Conservation (phyloP, 768 basidiomycete genomes). For the Inosperma sp. region DNA sequence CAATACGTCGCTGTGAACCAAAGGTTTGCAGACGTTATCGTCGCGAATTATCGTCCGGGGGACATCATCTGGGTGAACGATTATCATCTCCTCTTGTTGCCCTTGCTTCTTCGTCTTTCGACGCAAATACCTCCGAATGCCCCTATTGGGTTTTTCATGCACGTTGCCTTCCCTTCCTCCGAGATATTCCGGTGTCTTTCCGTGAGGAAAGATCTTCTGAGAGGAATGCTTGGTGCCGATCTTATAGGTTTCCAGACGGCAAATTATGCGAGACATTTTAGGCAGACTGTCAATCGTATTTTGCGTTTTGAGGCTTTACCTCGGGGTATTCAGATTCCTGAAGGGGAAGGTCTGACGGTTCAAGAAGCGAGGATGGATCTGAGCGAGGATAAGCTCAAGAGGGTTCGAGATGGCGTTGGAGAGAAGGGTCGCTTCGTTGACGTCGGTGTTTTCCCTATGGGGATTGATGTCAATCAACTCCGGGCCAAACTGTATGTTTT, state of each 20-base stretch:
- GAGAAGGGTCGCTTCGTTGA: conserved; percentile 66
- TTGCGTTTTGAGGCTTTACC: conserved; percentile 77
- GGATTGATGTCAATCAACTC: conserved; percentile 72
- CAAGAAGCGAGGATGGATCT: conserved; percentile 19
- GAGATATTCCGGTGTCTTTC: conserved; percentile 94
- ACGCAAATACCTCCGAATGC: conserved; percentile 50
- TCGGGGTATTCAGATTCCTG: conserved; percentile 67
- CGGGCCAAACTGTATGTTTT: conserved; percentile 55
- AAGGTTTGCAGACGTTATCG: conserved; percentile 83
- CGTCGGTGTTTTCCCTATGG: conserved; percentile 87
- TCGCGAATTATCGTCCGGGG: conserved; percentile 75
- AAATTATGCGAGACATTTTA: conserved; percentile 77
- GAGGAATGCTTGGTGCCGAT: conserved; percentile 90
- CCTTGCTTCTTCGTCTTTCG: conserved; percentile 71
- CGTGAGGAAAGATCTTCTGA: conserved; percentile 69
- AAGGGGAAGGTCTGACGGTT: conserved; percentile 31
- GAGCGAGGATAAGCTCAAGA: conserved; percentile 11
- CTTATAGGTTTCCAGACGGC: conserved; percentile 91
- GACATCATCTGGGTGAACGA: conserved; percentile 94
- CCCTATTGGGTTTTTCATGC: conserved; percentile 91
- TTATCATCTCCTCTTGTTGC: conserved; percentile 94
- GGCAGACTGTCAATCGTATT: conserved; percentile 80
- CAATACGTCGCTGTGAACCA: conserved; percentile 89
- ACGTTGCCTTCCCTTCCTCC: conserved; percentile 92
- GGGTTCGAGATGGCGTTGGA: conserved; percentile 27